phyloP scores from a whole-genome alignment of 1,284 basidiomycete genomes.

The Apiotrichum mycotoxinovorans region DNA sequence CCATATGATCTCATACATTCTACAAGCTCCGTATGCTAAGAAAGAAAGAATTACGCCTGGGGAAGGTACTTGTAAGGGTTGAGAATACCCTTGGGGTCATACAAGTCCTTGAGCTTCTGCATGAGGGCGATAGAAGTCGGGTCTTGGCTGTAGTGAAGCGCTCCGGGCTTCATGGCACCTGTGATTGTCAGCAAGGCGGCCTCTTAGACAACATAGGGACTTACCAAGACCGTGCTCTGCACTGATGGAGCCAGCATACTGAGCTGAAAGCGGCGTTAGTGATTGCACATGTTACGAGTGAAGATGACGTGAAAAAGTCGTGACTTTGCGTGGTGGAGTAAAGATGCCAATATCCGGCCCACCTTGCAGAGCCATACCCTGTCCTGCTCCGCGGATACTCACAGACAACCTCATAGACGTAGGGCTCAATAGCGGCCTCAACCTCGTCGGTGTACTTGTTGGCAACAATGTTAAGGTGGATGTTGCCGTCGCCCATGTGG shows the following conservation, averaged over 20 bases:
- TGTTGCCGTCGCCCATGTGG: constrained; percentile 93
- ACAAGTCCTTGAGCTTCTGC: constrained; percentile 83
- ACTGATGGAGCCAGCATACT: constrained; percentile 79
- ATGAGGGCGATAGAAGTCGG: constrained; percentile 77
- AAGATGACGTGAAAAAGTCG: too few species aligned
- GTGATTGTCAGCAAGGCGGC: constrained; percentile 6
- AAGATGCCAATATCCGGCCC: background rate
- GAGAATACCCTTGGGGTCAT: constrained; percentile 88
- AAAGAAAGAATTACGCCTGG: background rate
- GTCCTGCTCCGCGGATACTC: constrained; percentile 27
- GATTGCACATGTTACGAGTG: too few species aligned
- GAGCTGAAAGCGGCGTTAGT: constrained; percentile 24
- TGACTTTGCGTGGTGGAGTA: too few species aligned
- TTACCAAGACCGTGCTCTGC: constrained; percentile 84
- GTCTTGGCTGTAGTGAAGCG: constrained; percentile 84
- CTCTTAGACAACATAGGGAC: constrained; percentile 10
- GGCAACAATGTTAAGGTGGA: constrained; percentile 94
- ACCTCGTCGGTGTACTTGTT: constrained; percentile 76
- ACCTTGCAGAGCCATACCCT: background rate
- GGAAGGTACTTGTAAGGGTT: constrained; percentile 53
- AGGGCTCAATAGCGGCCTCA: constrained; percentile 85
- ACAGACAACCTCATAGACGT: constrained; percentile 85
- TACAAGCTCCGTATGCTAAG: background rate
- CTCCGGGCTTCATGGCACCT: constrained; percentile 85
- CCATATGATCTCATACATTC: background rate